A percentile compares a stretch with the other conserved stretches of the same genome.
Conservation (phyloP, 1,139 yeast species). For the Candida mesenterica region DNA sequence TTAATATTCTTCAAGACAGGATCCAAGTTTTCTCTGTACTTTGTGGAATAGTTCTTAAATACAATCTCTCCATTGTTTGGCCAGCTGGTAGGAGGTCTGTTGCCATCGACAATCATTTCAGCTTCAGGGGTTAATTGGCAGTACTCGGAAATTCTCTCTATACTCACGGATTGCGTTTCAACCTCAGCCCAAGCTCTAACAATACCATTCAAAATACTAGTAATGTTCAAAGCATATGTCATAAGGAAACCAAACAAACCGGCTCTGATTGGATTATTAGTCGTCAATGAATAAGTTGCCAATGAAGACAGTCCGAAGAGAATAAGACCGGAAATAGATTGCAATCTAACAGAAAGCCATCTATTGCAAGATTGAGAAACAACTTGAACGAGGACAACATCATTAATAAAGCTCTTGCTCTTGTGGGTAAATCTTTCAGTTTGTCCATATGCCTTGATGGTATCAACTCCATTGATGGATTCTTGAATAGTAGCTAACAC, state of each 20-base stretch:
- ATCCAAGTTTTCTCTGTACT: constrained; percentile 28
- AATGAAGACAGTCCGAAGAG: constrained; percentile 21
- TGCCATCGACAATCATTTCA: constrained; percentile 21
- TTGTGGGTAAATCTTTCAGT: constrained; percentile 22
- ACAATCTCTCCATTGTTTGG: constrained; percentile 24
- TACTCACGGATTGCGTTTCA: constrained; percentile 26
- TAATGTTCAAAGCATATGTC: constrained; percentile 26
- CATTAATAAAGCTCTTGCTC: constrained; percentile 17
- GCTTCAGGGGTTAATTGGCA: constrained; percentile 26
- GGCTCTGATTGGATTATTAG: constrained; percentile 20
- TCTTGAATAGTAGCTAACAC: constrained; percentile 29
- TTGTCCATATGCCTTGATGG: constrained; percentile 27
- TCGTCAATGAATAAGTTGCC: constrained; percentile 19
- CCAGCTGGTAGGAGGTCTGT: constrained; percentile 24
- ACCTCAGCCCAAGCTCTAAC: constrained; percentile 29
- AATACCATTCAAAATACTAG: constrained; percentile 23
- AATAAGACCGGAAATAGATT: constrained; percentile 24
- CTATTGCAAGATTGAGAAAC: constrained; percentile 21
- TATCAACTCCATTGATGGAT: constrained; percentile 31
- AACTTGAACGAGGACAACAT: constrained; percentile 15
- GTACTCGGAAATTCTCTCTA: constrained; percentile 29
- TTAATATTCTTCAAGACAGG: constrained; percentile 25
- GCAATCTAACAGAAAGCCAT: constrained; percentile 30
- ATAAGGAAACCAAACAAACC: constrained; percentile 30
- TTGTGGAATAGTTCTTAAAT: constrained; percentile 25